Evolutionary conservation across 2,329 filamentous ascomycete genomes (phyloP).

Genomic region (Sclerotinia nivalis): DNA sequence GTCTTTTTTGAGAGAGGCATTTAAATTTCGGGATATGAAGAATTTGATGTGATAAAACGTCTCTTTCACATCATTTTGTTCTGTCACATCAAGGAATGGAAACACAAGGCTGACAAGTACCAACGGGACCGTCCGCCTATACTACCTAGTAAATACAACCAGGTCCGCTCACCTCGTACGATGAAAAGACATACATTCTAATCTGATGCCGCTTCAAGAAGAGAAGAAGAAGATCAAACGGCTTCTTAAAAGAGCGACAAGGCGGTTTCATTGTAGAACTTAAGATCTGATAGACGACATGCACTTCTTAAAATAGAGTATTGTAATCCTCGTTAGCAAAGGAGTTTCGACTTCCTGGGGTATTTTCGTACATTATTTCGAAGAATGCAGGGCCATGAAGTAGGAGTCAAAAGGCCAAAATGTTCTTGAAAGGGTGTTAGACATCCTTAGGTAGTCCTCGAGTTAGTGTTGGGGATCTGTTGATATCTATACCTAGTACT

Average conservation of each 20-base stretch:
- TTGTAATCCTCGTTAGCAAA: not conserved
- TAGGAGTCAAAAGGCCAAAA: too few relatives aligned
- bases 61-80: constrained; percentile 2
- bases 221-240: not conserved
- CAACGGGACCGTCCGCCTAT: constrained; percentile 3
- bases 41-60: not conserved
- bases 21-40: not conserved
- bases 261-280: too few relatives aligned
- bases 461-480: not conserved
- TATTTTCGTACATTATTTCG: not conserved
- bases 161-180: not conserved
- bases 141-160: not conserved
- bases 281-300: constrained; percentile 1
- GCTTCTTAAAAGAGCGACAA: constrained; percentile 7
- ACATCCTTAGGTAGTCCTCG: not conserved
- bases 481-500: not conserved
- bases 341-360: not conserved
- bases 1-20: not conserved
- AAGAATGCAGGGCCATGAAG: not conserved
- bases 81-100: constrained; percentile 3
- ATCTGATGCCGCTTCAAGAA: constrained; percentile 1
- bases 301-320: not conserved
- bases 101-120: not conserved
- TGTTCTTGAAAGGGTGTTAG: too few relatives aligned
- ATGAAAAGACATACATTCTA: not conserved